phyloP scores from a whole-genome alignment of 1,284 basidiomycete species.

The Ganoderma lingzhi region DNA sequence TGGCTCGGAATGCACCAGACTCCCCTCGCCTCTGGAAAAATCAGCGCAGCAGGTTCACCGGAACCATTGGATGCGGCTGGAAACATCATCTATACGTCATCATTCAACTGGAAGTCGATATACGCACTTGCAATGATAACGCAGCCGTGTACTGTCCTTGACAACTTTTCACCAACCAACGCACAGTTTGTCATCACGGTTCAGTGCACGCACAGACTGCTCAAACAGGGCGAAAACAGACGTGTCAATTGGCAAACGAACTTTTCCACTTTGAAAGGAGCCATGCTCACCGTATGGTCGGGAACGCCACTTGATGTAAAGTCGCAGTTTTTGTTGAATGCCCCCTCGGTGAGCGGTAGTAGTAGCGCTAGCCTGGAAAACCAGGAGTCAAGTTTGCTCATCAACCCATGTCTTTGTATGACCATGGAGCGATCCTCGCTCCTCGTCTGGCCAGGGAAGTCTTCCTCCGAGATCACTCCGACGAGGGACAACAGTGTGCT shows the following conservation, averaged over 20 bases:
- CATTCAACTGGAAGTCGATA: background rate
- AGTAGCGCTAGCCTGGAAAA: background rate
- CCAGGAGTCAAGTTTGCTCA: slow-evolving; percentile 38
- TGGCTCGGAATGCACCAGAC: background rate
- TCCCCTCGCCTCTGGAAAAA: background rate
- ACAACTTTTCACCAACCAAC: background rate
- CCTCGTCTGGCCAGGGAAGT: slow-evolving; percentile 63
- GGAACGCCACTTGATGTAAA: background rate
- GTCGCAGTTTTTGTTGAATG: background rate
- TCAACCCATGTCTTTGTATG: slow-evolving; percentile 70
- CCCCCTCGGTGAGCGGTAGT: too few relatives aligned
- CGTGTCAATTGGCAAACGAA: background rate
- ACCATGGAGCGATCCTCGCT: slow-evolving; percentile 68
- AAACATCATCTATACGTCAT: background rate
- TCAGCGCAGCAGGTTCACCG: background rate
- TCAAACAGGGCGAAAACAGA: background rate
- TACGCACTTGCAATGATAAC: background rate
- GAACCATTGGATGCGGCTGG: background rate
- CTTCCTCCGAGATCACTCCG: slow-evolving; percentile 63
- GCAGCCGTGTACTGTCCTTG: background rate
- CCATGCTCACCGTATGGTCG: background rate
- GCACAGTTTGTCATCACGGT: background rate
- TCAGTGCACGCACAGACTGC: background rate
- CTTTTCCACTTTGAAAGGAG: background rate
- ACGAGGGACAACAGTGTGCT: slow-evolving; percentile 46